A percentile compares a stretch with the other conserved stretches of the same genome.
These are phyloP conservation scores for Neopestalotiopsis sp. DNA, from an alignment of 2,329 filamentous ascomycete species.

Conservation along the genomic window DNA sequence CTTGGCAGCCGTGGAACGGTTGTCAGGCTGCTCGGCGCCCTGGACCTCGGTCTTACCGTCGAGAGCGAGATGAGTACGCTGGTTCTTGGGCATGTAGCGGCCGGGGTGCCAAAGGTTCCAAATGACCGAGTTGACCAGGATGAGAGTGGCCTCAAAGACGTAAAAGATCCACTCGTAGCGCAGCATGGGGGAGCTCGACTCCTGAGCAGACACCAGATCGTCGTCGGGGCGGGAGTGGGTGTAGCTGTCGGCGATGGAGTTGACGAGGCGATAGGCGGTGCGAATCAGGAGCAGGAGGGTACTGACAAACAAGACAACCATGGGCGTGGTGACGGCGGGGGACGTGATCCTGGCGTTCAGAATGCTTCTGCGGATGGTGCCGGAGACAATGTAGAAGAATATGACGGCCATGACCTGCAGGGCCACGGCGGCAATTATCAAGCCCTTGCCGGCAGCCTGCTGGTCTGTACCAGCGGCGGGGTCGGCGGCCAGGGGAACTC, in stretches of 20 bases:
- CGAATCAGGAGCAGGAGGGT: constrained; percentile 44
- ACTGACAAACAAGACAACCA: constrained; percentile 39
- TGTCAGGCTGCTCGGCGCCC: constrained; percentile 20
- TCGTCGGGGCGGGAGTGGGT: constrained; percentile 29
- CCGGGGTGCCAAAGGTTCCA: constrained; percentile 46
- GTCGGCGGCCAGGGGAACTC: constrained; percentile 24
- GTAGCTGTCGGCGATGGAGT: constrained; percentile 45
- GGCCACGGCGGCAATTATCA: neutral
- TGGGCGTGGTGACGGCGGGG: neutral
- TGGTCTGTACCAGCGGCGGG: neutral
- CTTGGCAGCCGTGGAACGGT: neutral
- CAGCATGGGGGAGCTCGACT: constrained; percentile 39
- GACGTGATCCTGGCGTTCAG: neutral
- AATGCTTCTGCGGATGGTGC: neutral
- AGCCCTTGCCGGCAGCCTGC: neutral
- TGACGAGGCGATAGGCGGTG: constrained; percentile 48
- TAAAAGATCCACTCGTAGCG: constrained; percentile 52
- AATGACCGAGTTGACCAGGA: constrained; percentile 43
- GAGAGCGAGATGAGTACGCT: constrained; percentile 41
- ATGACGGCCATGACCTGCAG: neutral
- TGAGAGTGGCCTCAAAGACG: constrained; percentile 47
- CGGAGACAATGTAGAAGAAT: neutral
- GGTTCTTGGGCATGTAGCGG: constrained; percentile 40
- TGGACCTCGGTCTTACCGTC: constrained; percentile 43
- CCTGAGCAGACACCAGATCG: constrained; percentile 31